Conservation (phyloP, 345 rosid species). For the Eutrema heterophyllum region DNA sequence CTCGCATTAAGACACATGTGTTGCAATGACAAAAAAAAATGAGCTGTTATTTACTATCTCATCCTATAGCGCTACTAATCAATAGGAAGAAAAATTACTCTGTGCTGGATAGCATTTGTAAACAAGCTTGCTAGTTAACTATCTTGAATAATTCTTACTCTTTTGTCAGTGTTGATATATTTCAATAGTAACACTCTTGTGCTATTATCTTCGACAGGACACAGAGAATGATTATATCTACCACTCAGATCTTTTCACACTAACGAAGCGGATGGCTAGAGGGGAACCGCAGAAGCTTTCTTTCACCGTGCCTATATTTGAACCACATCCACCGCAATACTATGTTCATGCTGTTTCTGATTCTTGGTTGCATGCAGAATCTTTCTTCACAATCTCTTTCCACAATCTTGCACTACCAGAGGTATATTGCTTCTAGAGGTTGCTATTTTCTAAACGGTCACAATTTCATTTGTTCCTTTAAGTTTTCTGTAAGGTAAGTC, state of each 20-base stretch:
- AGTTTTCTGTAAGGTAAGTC: neutral
- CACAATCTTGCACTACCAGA: slow-evolving; percentile 82
- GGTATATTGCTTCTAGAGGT: slow-evolving; percentile 41
- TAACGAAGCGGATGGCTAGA: slow-evolving; percentile 81
- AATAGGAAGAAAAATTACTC: neutral
- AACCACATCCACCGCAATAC: slow-evolving; percentile 98
- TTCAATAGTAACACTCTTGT: slow-evolving; percentile 1
- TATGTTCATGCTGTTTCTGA: slow-evolving; percentile 94
- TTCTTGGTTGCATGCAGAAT: slow-evolving; percentile 96
- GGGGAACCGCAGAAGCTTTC: slow-evolving; percentile 90
- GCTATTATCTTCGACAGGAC: slow-evolving; percentile 53
- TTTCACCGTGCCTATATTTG: slow-evolving; percentile 94
- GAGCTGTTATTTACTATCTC: slow-evolving; percentile 7
- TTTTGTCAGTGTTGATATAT: slow-evolving; percentile 8
- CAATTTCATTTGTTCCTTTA: slow-evolving; percentile 2
- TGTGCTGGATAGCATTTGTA: neutral
- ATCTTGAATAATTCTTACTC: neutral
- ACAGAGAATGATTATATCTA: slow-evolving; percentile 95
- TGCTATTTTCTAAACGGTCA: neutral
- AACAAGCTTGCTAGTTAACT: slow-evolving; percentile 1
- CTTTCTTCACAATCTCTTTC: slow-evolving; percentile 87
- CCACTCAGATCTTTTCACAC: slow-evolving; percentile 89
- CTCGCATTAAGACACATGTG: neutral
- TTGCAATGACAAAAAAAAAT: slow-evolving; percentile 1
- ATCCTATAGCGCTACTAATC: neutral